A percentile compares a stretch with the other conserved stretches of the same genome.
phyloP scores from a whole-genome alignment of 2,329 filamentous ascomycete species.

The Taxawa tesnikishii region DNA sequence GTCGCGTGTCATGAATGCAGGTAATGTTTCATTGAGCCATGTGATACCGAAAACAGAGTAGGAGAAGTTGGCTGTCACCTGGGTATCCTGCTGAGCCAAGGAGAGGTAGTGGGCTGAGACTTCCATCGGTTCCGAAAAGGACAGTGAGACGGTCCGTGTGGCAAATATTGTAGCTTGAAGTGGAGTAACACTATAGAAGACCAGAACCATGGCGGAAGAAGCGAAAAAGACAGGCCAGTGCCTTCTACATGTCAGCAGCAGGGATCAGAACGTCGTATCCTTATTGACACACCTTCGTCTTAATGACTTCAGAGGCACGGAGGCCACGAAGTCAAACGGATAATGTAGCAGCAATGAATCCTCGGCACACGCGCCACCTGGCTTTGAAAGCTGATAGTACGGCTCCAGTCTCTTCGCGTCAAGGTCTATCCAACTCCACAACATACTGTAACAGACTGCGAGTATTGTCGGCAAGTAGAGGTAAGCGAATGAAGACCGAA shows the following conservation, averaged over 20 bases:
- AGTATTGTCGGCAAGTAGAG: conserved; percentile 42
- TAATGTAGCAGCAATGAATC: conserved; percentile 43
- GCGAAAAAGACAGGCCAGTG: conserved; percentile 42
- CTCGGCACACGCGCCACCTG: conserved; percentile 27
- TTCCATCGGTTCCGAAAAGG: conserved; percentile 1
- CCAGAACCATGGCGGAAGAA: conserved; percentile 34
- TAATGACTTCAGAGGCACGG: conserved; percentile 28
- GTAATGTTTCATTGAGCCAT: conserved; percentile 33
- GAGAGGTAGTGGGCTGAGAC: conserved; percentile 17
- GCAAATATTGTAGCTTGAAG: conserved; percentile 44
- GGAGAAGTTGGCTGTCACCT: conserved; percentile 25
- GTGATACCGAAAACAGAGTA: conserved; percentile 34
- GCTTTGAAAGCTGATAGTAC: conserved; percentile 44
- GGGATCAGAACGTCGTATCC: too few relatives aligned
- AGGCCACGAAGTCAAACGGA: conserved; percentile 35
- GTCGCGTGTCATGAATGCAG: conserved; percentile 30
- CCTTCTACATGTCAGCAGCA: not conserved
- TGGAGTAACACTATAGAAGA: conserved; percentile 45
- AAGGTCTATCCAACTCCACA: conserved; percentile 49
- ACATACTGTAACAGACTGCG: conserved; percentile 41
- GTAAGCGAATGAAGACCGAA: conserved; percentile 27
- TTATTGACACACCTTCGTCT: not conserved
- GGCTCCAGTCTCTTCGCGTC: conserved; percentile 48
- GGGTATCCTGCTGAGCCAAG: conserved; percentile 15
- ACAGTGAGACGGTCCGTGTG: conserved; percentile 17